Base-by-base conservation (phyloP, 1,139 yeast species). In the Saccharomycopsis crataegensis region DNA sequence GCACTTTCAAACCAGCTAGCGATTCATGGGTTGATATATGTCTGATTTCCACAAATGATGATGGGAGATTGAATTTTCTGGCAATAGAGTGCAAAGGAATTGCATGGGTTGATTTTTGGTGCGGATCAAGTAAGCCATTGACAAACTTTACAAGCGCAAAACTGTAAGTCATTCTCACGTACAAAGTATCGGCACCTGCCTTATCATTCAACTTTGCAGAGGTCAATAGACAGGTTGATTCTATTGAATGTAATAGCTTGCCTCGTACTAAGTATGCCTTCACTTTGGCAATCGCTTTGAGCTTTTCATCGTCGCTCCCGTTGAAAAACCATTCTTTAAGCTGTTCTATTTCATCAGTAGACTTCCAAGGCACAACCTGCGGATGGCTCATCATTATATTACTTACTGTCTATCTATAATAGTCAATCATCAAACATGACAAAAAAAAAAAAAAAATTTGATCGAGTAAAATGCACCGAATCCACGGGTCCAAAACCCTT, bases 1-100 rank as follows among this genome's bases (percentile, higher is more conserved):
- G 73, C 68, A 86, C 74, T 48, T 77, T 80, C 45, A 89, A 62
- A 41, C 86, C 76, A 0, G 98, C 97, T 28, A 93, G 68, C 14
- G 72, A 75, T 61, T 93, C 98, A 66, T 94, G 99, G 0, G 99
- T 93, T 6, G 96, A 93, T 65, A 82, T 79, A 66, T 94, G 99
- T 58, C 99, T 73, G 43, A 90, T 65, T 64, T 94, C 99, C 0
- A 94, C 99, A 68, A 94, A 90, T 63, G 79, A 79, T 40, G 85
- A 76, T 0, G 99, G 97, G 28, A 94, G 70, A 1, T 79, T 79
- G 28, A 88, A 69, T 44, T 77, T 75, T 52, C 73, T 78, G 0
- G 99, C 99, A 37, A 93, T 69, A 6, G 77, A 75, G 59, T 85
- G 86, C 62, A 93, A 71, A 2, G 98, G 93, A 22, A 86, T 78